Evolutionary conservation across 2,329 filamentous ascomycete genomes (phyloP).

Genomic region (Xylariaceae sp.): DNA sequence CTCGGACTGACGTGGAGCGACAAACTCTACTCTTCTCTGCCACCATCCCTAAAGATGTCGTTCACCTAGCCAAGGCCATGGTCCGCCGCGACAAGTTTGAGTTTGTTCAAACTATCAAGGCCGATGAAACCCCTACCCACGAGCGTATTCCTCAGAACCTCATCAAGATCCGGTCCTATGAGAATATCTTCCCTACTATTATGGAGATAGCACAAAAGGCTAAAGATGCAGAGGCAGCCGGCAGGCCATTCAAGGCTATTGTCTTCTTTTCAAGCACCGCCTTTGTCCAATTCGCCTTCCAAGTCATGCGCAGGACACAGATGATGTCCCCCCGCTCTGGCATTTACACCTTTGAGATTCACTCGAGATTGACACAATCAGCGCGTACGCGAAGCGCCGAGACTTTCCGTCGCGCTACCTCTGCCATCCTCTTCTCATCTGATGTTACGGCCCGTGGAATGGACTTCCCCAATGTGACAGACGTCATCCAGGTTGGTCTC

Average conservation of each 20-base stretch:
- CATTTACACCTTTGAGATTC: slow-evolving; percentile 56
- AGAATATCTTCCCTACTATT: slow-evolving; percentile 70
- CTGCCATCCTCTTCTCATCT: slow-evolving; percentile 66
- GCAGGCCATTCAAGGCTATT: slow-evolving; percentile 84
- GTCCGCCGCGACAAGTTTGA: slow-evolving; percentile 76
- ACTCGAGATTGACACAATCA: slow-evolving; percentile 68
- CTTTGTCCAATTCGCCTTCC: slow-evolving; percentile 59
- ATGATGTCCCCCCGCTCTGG: slow-evolving; percentile 37
- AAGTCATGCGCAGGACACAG: slow-evolving; percentile 45
- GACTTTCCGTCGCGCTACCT: slow-evolving; percentile 58
- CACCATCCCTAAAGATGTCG: slow-evolving; percentile 79
- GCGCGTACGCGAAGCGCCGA: slow-evolving; percentile 66
- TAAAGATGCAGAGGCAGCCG: slow-evolving; percentile 45
- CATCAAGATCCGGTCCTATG: slow-evolving; percentile 60
- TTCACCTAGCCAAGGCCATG: slow-evolving; percentile 68
- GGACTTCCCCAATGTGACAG: slow-evolving; percentile 77
- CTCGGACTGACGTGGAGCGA: slow-evolving; percentile 56
- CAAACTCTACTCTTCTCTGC: slow-evolving; percentile 96
- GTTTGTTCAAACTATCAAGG: slow-evolving; percentile 81
- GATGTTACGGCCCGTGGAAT: slow-evolving; percentile 78
- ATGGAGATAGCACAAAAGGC: slow-evolving; percentile 68
- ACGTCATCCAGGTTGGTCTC: slow-evolving; percentile 67
- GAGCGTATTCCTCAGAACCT: slow-evolving; percentile 75
- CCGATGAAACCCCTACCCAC: slow-evolving; percentile 80
- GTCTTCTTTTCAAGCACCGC: slow-evolving; percentile 81